phyloP scores from a whole-genome alignment of 2,329 filamentous ascomycete species.

The Pyricularia sp. region DNA sequence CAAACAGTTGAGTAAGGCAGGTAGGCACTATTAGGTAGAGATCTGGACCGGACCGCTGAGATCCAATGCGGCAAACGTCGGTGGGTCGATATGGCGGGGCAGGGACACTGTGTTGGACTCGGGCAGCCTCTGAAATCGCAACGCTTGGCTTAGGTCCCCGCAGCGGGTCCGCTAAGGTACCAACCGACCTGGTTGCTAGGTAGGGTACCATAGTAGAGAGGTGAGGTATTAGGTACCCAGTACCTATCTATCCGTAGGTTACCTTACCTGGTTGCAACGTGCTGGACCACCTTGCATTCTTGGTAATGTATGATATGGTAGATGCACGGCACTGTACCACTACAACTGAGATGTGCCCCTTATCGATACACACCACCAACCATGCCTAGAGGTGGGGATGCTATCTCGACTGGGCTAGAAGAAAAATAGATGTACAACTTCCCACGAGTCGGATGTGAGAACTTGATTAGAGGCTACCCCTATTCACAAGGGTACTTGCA shows the following conservation, averaged over 20 bases:
- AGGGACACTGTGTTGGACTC: not conserved
- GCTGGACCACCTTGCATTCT: not conserved
- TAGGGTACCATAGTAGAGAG: too few relatives aligned
- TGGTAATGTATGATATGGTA: not conserved
- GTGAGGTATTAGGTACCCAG: too few relatives aligned
- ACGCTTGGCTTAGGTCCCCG: not conserved
- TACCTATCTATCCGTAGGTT: too few relatives aligned
- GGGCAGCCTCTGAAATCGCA: not conserved
- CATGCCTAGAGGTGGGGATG: not conserved
- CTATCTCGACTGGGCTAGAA: not conserved
- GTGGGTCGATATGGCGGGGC: not conserved
- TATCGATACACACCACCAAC: not conserved
- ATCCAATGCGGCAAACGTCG: not conserved
- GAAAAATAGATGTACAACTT: not conserved
- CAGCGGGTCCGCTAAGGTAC: not conserved
- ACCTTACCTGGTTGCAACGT: not conserved
- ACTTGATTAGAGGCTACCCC: not conserved
- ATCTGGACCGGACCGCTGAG: not conserved
- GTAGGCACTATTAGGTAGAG: not conserved
- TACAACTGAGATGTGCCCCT: not conserved
- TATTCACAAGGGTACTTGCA: not conserved
- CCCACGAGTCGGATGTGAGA: not conserved
- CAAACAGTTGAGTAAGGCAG: not conserved
- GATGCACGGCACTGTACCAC: not conserved
- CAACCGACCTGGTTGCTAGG: not conserved